Conservation (phyloP, 2,329 filamentous ascomycete species). For the Penicillium hordei region DNA sequence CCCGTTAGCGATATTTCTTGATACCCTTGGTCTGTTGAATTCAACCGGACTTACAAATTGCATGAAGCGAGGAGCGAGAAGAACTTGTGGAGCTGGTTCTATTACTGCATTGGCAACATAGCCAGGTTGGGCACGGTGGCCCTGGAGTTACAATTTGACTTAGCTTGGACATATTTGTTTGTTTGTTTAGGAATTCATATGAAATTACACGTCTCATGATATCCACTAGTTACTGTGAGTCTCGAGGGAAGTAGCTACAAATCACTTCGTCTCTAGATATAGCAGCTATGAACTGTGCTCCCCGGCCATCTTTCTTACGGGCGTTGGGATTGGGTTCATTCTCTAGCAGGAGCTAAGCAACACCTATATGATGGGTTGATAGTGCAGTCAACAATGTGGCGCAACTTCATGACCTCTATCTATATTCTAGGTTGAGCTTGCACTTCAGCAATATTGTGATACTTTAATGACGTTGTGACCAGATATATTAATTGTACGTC, state of each 20-base stretch:
- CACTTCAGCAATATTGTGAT: neutral
- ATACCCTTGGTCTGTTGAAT: constrained; percentile 9
- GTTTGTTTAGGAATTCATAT: neutral
- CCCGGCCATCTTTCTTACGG: neutral
- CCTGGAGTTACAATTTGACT: neutral
- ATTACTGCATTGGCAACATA: neutral
- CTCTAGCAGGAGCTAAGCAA: neutral
- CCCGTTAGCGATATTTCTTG: constrained; percentile 9
- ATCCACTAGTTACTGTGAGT: neutral
- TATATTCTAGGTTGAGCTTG: neutral
- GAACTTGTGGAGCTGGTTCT: neutral
- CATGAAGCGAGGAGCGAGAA: constrained; percentile 4
- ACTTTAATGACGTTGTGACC: neutral
- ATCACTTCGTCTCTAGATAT: too few species aligned
- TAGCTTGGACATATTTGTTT: neutral
- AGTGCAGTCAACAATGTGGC: neutral
- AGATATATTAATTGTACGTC: neutral
- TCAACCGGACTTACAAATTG: neutral
- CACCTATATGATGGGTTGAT: neutral
- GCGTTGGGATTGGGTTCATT: neutral
- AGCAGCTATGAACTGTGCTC: neutral
- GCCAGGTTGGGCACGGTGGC: neutral
- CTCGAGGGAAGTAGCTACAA: neutral
- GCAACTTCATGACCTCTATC: neutral
- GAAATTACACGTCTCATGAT: neutral